A percentile compares a stretch with the other conserved stretches of the same genome.
These are phyloP conservation scores for Chimonanthus praecox DNA, from an alignment of 164 flowering plant genomes.

Conservation along the genomic window DNA sequence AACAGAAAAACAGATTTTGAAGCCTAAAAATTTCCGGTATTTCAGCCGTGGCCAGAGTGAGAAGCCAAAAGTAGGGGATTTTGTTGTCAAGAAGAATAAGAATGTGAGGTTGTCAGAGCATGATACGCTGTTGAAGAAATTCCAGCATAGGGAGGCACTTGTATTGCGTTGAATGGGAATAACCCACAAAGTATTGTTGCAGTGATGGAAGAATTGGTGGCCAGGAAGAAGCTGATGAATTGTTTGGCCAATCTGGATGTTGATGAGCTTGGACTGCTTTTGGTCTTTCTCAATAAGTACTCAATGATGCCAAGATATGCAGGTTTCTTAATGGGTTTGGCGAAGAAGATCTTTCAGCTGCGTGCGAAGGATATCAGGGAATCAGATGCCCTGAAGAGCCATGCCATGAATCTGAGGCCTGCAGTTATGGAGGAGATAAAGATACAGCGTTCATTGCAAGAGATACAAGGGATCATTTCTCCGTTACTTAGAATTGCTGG, in stretches of 20 bases:
- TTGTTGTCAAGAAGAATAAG: slow-evolving; percentile 41
- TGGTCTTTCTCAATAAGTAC: slow-evolving; percentile 55
- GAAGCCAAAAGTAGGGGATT: slow-evolving; percentile 71
- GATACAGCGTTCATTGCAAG: slow-evolving; percentile 65
- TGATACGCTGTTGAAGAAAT: slow-evolving; percentile 79
- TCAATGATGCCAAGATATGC: slow-evolving; percentile 54
- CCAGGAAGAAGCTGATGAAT: slow-evolving; percentile 66
- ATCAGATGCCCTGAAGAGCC: slow-evolving; percentile 42
- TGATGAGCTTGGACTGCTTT: slow-evolving; percentile 68
- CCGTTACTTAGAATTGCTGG: slow-evolving; percentile 78
- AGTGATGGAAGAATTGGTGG: slow-evolving; percentile 90
- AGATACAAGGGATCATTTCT: slow-evolving; percentile 87
- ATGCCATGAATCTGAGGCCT: slow-evolving; percentile 57
- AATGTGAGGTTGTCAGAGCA: slow-evolving; percentile 70
- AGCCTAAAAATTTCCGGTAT: slow-evolving; percentile 60
- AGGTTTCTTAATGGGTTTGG: slow-evolving; percentile 52
- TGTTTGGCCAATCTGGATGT: slow-evolving; percentile 65
- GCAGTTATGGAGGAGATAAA: slow-evolving; percentile 66
- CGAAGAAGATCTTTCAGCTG: slow-evolving; percentile 58
- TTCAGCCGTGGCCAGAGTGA: slow-evolving; percentile 68
- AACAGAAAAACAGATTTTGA: slow-evolving; percentile 36
- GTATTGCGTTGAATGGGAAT: slow-evolving; percentile 47
- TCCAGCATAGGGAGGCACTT: slow-evolving; percentile 81
- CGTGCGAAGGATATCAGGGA: slow-evolving; percentile 49
- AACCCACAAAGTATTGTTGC: slow-evolving; percentile 62